A percentile compares a stretch with the other conserved stretches of the same genome.
These are phyloP conservation scores for Psilocybe sp. DNA, from an alignment of 768 basidiomycete species.

Conservation along the genomic window DNA sequence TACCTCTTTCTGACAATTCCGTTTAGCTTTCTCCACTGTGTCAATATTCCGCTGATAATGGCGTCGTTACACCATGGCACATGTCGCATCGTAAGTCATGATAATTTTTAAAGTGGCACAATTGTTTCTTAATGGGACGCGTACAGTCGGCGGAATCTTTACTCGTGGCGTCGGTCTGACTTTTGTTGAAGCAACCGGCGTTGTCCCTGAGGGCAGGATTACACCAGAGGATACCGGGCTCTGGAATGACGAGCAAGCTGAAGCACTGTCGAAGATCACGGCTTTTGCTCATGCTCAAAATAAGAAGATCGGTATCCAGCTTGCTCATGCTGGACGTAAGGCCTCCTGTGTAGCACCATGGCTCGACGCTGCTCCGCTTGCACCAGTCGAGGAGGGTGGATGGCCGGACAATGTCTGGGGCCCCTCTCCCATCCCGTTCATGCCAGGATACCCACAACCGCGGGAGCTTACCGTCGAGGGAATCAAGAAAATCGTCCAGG, in stretches of 20 bases:
- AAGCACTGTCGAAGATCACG: background rate
- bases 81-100: conserved; percentile 41
- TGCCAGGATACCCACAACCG: conserved; percentile 13
- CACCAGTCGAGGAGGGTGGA: too few relatives aligned
- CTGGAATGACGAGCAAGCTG: background rate
- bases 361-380: too few relatives aligned
- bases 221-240: background rate
- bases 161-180: background rate
- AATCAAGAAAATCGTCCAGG: conserved; percentile 44
- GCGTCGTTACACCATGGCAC: conserved; percentile 51
- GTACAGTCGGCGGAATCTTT: conserved; percentile 19
- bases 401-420: background rate
- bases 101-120: conserved; percentile 29
- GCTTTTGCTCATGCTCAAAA: background rate
- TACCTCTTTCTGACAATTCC: background rate
- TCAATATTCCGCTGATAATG: conserved; percentile 56
- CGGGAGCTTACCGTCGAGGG: conserved; percentile 43
- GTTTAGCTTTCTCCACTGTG: conserved; percentile 49
- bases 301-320: background rate
- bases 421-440: background rate
- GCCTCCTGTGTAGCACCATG: too few relatives aligned
- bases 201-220: conserved; percentile 15
- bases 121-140: conserved; percentile 45
- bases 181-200: background rate
- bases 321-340: background rate